Evolutionary conservation across 129 eudicot species (phyloP).

Genomic region (Centaurea solstitialis): DNA sequence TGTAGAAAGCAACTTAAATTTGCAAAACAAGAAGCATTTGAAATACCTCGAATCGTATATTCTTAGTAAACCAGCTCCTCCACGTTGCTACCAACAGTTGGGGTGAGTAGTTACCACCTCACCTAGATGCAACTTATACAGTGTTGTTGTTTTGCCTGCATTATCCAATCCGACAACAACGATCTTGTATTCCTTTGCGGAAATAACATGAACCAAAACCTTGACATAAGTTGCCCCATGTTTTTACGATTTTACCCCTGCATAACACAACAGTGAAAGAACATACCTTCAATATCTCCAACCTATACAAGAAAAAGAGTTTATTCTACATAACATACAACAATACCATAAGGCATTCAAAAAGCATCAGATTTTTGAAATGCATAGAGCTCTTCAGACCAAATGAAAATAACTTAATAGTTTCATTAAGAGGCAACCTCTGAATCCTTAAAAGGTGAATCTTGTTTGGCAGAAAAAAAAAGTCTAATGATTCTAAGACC

Average conservation of each 20-base stretch:
- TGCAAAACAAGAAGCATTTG: background rate
- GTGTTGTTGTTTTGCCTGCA: slow-evolving; percentile 97
- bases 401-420: no score
- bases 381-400: background rate
- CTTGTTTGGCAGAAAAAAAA: no score
- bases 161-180: slow-evolving; percentile 94
- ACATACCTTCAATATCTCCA: background rate
- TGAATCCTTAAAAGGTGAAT: no score
- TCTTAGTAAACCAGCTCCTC: slow-evolving; percentile 97
- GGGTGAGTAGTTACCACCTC: slow-evolving; percentile 98
- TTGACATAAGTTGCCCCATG: slow-evolving; percentile 91
- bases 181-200: slow-evolving; percentile 98
- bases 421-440: no score
- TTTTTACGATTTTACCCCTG: slow-evolving; percentile 19
- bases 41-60: slow-evolving; percentile 87
- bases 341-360: background rate
- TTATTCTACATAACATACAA: background rate
- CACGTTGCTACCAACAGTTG: slow-evolving; percentile 96
- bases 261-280: background rate
- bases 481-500: no score
- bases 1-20: background rate
- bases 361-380: background rate
- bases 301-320: background rate
- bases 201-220: slow-evolving; percentile 94
- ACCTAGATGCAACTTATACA: slow-evolving; percentile 90